Conservation (phyloP, 176 grass and related monocot genomes). For the Eleusine coracana region DNA sequence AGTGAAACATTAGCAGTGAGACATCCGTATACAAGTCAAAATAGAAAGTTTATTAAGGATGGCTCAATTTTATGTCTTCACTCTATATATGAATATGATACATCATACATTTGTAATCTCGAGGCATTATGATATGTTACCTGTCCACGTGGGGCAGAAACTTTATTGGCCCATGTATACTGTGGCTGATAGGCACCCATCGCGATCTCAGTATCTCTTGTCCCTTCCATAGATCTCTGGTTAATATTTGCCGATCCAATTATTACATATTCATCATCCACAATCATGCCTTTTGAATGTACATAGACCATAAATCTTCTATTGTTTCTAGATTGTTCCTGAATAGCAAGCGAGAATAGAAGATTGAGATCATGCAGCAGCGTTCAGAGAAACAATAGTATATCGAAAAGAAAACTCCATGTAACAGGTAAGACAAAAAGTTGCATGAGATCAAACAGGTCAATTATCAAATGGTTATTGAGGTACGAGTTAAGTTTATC, state of each 20-base stretch:
- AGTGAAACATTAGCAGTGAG: not conserved
- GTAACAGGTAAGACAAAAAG: not conserved
- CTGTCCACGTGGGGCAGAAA: constrained; percentile 71
- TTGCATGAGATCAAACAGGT: not conserved
- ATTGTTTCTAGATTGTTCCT: constrained; percentile 76
- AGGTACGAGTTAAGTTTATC: not conserved
- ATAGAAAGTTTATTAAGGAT: constrained; percentile 3
- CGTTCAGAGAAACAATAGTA: not conserved
- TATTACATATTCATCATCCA: constrained; percentile 92
- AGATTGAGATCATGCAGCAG: not conserved
- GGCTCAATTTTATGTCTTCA: not conserved
- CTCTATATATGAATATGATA: constrained; percentile 14
- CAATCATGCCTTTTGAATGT: constrained; percentile 91
- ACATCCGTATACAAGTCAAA: constrained; percentile 11
- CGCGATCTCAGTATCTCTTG: constrained; percentile 91
- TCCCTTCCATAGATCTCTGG: constrained; percentile 87
- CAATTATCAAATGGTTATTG: not conserved
- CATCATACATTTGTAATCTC: constrained; percentile 20
- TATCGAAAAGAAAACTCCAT: not conserved
- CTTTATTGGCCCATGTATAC: constrained; percentile 70
- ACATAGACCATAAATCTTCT: constrained; percentile 87
- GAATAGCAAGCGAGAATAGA: constrained; percentile 33
- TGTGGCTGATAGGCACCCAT: constrained; percentile 90
- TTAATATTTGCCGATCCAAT: constrained; percentile 91
- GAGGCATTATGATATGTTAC: constrained; percentile 35